Evolutionary conservation across 2,329 filamentous ascomycete species (phyloP), one percentile per base, ranked within the genome.

Genomic region (Tricladium varicosporioides): DNA sequence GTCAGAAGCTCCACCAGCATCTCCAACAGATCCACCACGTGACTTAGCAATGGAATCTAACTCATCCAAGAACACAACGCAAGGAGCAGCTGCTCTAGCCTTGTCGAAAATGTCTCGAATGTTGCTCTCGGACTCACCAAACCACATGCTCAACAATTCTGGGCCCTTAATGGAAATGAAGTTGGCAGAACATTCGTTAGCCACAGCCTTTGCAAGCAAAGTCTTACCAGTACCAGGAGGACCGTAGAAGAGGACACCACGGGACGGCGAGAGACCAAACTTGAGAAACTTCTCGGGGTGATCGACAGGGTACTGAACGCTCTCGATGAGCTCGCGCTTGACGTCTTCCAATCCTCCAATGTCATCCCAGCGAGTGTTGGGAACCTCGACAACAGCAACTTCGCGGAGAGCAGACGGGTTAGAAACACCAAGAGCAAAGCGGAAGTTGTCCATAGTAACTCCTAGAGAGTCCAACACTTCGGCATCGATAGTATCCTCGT

Each of bases 241-340:
- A 66, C 94, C 95, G 72, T 97, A 99, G 82, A 99, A 99, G 64
- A 99, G 83, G 62, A 99, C 94, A 90, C 94, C 94, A 70, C 93
- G 91, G 64, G 94, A 97, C 61, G 94, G 94, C 60, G 92, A 97
- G 70, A 99, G 88, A 75, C 94, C 95, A 65, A 99, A 99, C 82
- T 99, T 99, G 86, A 97, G 92, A 87, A 97, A 99, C 81, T 95
- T 97, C 78, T 99, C 95, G 68, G 94, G 95, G 73, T 99, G 94
- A 74, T 99, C 94, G 76, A 99, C 94, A 19, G 94, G 95, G 79
- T 99, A 99, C 76, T 99, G 94, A 49, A 99, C 93, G 72, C 88
- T 93, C 81, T 99, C 94, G 81, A 95, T 94, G 76, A 99, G 92
- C 75, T 99, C 94, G 79, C 94, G 91, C 89, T 99, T 99, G 87